Percentiles rank a stretch among this genome's conserved stretches.
phyloP scores from a whole-genome alignment of 1,284 basidiomycete genomes.

The Trametes pubescens region DNA sequence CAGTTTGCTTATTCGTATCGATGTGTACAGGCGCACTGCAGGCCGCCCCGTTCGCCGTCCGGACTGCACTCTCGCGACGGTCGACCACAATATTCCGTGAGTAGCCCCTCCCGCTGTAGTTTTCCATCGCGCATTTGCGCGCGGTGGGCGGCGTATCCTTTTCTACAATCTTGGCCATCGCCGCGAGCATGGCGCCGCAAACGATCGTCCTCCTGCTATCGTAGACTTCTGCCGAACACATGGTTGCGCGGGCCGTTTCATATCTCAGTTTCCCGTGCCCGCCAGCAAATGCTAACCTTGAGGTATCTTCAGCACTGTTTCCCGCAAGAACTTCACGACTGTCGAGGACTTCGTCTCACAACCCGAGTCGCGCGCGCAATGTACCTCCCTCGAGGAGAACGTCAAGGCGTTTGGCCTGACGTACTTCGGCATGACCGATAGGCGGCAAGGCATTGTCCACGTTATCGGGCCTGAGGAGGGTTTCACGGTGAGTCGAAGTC shows the following conservation, averaged over 20 bases:
- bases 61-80: conserved; percentile 94
- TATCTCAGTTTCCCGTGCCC: too few species aligned
- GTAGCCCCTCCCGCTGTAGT: conserved; percentile 43
- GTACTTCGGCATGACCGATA: conserved; percentile 94
- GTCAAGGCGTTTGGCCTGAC: conserved; percentile 96
- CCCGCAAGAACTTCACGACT: conserved; percentile 86
- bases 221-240: not conserved
- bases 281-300: not conserved
- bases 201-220: not conserved
- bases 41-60: conserved; percentile 86
- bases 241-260: not conserved
- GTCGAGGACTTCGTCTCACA: conserved; percentile 86
- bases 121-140: not conserved
- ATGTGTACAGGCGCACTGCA: conserved; percentile 71
- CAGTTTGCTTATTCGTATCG: conserved; percentile 9
- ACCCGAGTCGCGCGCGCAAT: conserved; percentile 93
- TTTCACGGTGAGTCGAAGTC: conserved; percentile 72
- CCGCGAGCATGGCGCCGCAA: not conserved
- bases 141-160: not conserved
- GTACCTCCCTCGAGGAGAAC: conserved; percentile 90
- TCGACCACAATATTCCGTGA: conserved; percentile 96
- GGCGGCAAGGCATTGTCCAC: conserved; percentile 95
- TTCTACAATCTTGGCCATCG: not conserved
- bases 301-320: conserved; percentile 67
- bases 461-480: conserved; percentile 97